Percentiles rank a stretch among this genome's conserved stretches.
Evolutionary conservation across 163 green algal species (phyloP).

Genomic region (Coccomyxa subellipsoidea): DNA sequence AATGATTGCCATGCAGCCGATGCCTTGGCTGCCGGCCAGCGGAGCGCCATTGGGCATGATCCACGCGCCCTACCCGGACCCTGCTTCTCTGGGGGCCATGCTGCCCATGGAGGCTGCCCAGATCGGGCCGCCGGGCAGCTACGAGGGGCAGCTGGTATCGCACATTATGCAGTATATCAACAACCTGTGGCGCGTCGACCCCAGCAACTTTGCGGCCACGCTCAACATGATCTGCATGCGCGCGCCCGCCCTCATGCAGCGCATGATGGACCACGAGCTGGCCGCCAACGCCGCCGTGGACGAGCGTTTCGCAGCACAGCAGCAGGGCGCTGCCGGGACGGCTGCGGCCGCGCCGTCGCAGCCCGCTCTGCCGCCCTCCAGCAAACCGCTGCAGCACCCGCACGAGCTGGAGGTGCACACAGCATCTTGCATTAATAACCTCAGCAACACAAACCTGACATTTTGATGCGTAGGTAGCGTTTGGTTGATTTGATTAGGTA

Average conservation of each 20-base stretch:
- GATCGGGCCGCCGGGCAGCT: not conserved
- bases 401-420: not conserved
- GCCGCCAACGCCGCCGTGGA: not conserved
- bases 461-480: too few relatives aligned
- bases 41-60: not conserved
- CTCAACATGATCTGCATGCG: conserved; percentile 12
- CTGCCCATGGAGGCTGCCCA: not conserved
- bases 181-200: conserved; percentile 8
- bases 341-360: not conserved
- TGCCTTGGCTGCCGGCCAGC: not conserved
- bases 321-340: not conserved
- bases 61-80: not conserved
- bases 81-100: not conserved
- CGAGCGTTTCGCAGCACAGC: not conserved
- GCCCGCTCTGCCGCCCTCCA: not conserved
- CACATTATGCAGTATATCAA: conserved; percentile 12
- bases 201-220: conserved; percentile 6
- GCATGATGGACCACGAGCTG: not conserved
- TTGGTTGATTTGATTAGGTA: too few relatives aligned
- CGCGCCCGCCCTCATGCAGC: not conserved
- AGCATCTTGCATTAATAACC: too few relatives aligned
- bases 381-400: not conserved
- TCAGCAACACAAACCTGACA: too few relatives aligned
- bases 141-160: not conserved
- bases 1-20: not conserved